Evolutionary conservation across 352 stramenopile genomes (phyloP).

Genomic region (Pythium myriotylum): DNA sequence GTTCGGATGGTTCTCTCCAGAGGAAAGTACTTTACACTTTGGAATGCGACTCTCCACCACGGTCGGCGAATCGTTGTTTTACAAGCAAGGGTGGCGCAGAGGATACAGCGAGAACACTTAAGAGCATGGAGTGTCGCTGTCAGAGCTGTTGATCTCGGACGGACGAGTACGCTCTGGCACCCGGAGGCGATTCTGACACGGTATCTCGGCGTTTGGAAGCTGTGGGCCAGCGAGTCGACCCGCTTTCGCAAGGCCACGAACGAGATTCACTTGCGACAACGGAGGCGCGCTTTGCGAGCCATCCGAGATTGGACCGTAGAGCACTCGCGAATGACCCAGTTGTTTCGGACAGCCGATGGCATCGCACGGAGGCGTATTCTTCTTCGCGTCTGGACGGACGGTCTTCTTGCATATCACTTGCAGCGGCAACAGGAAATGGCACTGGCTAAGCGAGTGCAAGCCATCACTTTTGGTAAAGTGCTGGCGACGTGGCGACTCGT

Average conservation of each 20-base stretch:
- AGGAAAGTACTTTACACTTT: slow-evolving; percentile 23
- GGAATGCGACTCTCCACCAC: slow-evolving; percentile 5
- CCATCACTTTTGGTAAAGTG: background rate
- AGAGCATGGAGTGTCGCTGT: slow-evolving; percentile 9
- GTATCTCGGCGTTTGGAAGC: slow-evolving; percentile 21
- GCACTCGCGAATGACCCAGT: background rate
- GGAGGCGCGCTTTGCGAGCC: slow-evolving; percentile 1
- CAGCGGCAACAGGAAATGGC: slow-evolving; percentile 5
- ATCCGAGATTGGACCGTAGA: slow-evolving; percentile 15
- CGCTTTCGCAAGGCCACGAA: slow-evolving; percentile 3
- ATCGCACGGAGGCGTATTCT: slow-evolving; percentile 18
- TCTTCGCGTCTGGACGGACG: slow-evolving; percentile 14
- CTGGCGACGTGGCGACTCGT: slow-evolving; percentile 10
- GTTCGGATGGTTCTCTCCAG: slow-evolving; percentile 12
- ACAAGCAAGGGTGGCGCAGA: background rate
- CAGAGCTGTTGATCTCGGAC: background rate
- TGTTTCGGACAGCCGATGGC: background rate
- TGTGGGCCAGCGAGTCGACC: slow-evolving; percentile 2
- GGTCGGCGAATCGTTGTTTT: slow-evolving; percentile 2
- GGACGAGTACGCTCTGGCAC: slow-evolving; percentile 26
- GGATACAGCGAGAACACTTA: slow-evolving; percentile 1
- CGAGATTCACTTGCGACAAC: background rate
- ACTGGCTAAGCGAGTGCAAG: background rate
- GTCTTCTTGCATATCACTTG: slow-evolving; percentile 13
- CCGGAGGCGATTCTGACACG: slow-evolving; percentile 9